phyloP scores from a whole-genome alignment of 805 yeast species.

The Ogataea paraovalis region DNA sequence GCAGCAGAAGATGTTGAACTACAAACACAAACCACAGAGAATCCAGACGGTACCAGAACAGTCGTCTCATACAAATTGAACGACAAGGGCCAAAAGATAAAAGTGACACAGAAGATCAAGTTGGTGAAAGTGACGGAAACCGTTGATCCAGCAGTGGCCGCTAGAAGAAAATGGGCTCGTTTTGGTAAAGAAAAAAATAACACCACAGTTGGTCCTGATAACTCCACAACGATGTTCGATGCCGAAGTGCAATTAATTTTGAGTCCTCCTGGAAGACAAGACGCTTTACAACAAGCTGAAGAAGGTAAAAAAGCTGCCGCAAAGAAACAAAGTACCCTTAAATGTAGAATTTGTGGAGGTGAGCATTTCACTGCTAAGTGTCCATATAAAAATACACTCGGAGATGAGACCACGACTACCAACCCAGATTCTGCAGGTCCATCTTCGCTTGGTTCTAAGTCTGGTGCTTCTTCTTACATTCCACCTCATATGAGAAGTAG shows the following conservation, averaged over 20 bases:
- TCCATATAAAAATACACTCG: constrained; percentile 90
- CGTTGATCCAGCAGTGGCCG: constrained; percentile 84
- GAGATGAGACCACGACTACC: constrained; percentile 33
- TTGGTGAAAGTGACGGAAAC: constrained; percentile 73
- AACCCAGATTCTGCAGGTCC: constrained; percentile 13
- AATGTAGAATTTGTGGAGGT: constrained; percentile 92
- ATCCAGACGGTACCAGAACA: constrained; percentile 87
- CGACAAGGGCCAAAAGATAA: constrained; percentile 77
- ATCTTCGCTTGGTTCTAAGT: constrained; percentile 4
- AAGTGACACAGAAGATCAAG: constrained; percentile 80
- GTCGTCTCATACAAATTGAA: constrained; percentile 72
- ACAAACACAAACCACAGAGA: constrained; percentile 70
- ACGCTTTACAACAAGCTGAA: constrained; percentile 67
- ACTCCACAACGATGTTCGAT: constrained; percentile 82
- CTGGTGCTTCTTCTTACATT: constrained; percentile 43
- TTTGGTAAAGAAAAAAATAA: constrained; percentile 74
- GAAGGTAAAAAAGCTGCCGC: constrained; percentile 41
- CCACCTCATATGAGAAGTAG: constrained; percentile 55
- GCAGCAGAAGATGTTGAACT: constrained; percentile 69
- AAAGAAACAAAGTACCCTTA: constrained; percentile 50
- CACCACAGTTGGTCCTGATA: constrained; percentile 80
- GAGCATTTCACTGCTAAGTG: constrained; percentile 91
- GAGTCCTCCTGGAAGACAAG: constrained; percentile 72
- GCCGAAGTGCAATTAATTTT: constrained; percentile 76
- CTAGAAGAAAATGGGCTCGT: constrained; percentile 81